Conservation (phyloP, 805 yeast genomes). For the Ogataea glucozyma region DNA sequence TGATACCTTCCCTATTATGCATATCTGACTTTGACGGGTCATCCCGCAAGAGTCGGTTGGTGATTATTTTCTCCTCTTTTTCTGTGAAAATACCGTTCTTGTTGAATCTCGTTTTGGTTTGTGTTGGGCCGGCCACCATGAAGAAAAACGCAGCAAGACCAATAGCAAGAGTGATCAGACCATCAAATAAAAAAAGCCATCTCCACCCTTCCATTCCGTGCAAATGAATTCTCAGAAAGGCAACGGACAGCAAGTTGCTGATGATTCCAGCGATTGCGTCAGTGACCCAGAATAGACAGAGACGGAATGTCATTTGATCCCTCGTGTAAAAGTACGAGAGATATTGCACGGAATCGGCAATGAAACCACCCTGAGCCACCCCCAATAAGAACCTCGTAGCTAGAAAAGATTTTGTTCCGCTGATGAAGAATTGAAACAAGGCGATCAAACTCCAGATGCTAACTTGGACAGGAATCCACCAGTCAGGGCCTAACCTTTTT, state of each 20-base stretch:
- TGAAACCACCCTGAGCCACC: constrained; percentile 39
- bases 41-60: constrained; percentile 42
- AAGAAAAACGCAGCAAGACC: constrained; percentile 44
- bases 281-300: constrained; percentile 58
- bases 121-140: no score
- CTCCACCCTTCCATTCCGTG: constrained; percentile 36
- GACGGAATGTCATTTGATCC: constrained; percentile 44
- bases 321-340: constrained; percentile 39
- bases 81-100: constrained; percentile 49
- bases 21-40: constrained; percentile 54
- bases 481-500: constrained; percentile 58
- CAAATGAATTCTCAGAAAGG: constrained; percentile 41
- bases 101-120: constrained; percentile 51
- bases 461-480: constrained; percentile 57
- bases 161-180: constrained; percentile 32
- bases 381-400: constrained; percentile 36
- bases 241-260: constrained; percentile 51
- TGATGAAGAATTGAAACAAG: constrained; percentile 35
- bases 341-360: constrained; percentile 37
- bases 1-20: constrained; percentile 54
- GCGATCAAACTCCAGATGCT: constrained; percentile 54
- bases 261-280: no score
- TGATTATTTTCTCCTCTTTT: constrained; percentile 41
- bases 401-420: constrained; percentile 29
- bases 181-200: constrained; percentile 38